phyloP scores from a whole-genome alignment of 2,329 filamentous ascomycete species.

The Colletotrichum gigasporum region DNA sequence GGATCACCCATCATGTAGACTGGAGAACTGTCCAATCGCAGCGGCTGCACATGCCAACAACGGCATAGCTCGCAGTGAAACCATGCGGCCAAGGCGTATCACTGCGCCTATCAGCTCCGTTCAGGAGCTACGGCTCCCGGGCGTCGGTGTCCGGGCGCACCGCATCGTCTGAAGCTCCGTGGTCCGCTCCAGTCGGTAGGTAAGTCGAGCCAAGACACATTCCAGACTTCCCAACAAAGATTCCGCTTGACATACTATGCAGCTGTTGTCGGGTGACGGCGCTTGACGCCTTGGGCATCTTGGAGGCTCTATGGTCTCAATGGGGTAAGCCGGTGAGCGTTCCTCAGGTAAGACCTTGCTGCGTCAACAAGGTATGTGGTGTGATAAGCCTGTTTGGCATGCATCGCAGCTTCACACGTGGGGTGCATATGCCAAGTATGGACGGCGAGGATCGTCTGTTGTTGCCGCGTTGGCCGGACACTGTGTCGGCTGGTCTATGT shows the following conservation, averaged over 20 bases:
- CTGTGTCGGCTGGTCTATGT: neutral
- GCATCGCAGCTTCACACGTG: conserved; percentile 8
- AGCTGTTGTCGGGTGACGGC: neutral
- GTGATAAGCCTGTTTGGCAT: conserved; percentile 6
- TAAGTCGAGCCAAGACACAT: neutral
- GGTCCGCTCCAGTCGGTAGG: neutral
- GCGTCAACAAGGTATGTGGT: neutral
- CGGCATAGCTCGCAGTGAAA: conserved; percentile 24
- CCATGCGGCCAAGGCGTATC: conserved; percentile 24
- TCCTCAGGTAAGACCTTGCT: conserved; percentile 4
- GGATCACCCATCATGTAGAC: conserved; percentile 1
- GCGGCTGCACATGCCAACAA: conserved; percentile 32
- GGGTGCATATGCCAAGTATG: conserved; percentile 24
- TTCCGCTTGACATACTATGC: neutral
- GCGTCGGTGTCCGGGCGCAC: conserved; percentile 14
- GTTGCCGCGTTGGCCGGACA: conserved; percentile 1
- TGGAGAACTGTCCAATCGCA: conserved; percentile 6
- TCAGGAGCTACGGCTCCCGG: conserved; percentile 15
- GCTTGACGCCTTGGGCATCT: neutral
- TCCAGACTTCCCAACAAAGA: neutral
- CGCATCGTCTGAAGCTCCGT: conserved; percentile 19
- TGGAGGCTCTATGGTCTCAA: neutral
- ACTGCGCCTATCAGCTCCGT: conserved; percentile 28
- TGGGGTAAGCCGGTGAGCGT: neutral
- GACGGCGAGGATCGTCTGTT: neutral